Base-by-base conservation (phyloP, 208 protist species). In the Trypanosoma avium region DNA sequence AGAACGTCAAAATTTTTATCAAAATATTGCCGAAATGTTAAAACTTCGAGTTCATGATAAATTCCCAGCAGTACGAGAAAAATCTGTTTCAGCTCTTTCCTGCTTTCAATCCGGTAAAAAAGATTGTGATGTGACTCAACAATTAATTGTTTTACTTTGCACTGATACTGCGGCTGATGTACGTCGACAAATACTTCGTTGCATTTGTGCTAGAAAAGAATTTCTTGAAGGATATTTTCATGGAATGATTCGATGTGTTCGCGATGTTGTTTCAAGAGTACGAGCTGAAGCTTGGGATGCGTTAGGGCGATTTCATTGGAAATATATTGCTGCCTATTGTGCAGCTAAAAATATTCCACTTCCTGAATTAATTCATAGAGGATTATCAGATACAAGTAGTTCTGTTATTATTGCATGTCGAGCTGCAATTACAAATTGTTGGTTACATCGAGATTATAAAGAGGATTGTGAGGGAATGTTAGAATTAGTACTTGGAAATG, bases 161-260 rank as follows among this genome's bases (percentile, higher is more conserved):
- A 86, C 67, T 32, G 90, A 96, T 69, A 77, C 59, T 33, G 74
- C 67, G 67, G 87, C 90, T 0, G 87, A 94, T 57, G 90, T 96
- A 47, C 84, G 90, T 17, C 84, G 79, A 33, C 80, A 88, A 35
- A 80, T 96, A 19, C 75, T 96, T 15, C 82, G 75, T 45, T 69
- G 69, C 55, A 81, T 96, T 45, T 79, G 77, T 1, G 77, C 81
- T 13, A 73, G 85, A 35, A 94, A 92, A 64, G 87, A 94, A 78
- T 94, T 94, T 54, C 75, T 93, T 5, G 79, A 94, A 36, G 90
- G 86, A 6, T 96, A 96, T 67, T 96, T 96, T 67, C 83, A 89
- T 71, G 79, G 84, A 19, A 89, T 94, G 75, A 67, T 92, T 12
- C 87, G 90, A 33, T 84, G 70, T 58, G 60, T 75, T 12, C 78